These are phyloP conservation scores for Aspergillus affinis DNA, from an alignment of 495 filamentous ascomycete genomes.

Conservation along the genomic window DNA sequence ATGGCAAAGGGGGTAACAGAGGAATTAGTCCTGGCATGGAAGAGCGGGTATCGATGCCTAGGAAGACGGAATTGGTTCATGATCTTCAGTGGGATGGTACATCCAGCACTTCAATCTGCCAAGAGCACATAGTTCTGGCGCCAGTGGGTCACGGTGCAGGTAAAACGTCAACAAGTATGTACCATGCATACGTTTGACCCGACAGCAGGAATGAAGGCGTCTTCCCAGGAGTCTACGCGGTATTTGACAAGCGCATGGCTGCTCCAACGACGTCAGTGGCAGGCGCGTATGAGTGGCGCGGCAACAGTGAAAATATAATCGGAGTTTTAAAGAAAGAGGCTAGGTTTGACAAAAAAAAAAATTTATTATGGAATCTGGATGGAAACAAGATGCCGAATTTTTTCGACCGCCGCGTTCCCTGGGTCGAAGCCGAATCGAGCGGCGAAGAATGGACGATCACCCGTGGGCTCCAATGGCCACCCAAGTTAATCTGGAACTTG, in stretches of 20 bases:
- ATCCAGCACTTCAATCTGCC: conserved; percentile 7
- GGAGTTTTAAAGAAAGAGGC: background rate
- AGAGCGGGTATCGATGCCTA: conserved; percentile 5
- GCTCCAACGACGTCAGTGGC: background rate
- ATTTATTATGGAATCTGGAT: background rate
- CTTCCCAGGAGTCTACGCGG: background rate
- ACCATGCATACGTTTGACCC: conserved; percentile 3
- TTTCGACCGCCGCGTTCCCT: background rate
- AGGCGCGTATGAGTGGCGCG: background rate
- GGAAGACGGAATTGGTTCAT: conserved; percentile 8
- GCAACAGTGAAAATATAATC: background rate
- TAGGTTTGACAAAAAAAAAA: background rate
- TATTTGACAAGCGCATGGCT: background rate
- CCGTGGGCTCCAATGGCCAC: background rate
- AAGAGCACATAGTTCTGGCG: conserved; percentile 10
- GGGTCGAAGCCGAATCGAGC: background rate
- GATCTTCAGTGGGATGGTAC: conserved; percentile 12
- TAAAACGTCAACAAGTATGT: conserved; percentile 12
- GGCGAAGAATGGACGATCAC: background rate
- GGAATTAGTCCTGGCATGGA: conserved; percentile 10
- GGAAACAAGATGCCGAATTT: background rate
- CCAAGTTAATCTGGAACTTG: background rate
- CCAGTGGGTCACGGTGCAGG: conserved; percentile 12
- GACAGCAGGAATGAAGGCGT: background rate
- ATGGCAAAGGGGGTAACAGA: background rate